Base-by-base conservation (phyloP, 2,329 filamentous ascomycete genomes). In the Diaporthe eres region DNA sequence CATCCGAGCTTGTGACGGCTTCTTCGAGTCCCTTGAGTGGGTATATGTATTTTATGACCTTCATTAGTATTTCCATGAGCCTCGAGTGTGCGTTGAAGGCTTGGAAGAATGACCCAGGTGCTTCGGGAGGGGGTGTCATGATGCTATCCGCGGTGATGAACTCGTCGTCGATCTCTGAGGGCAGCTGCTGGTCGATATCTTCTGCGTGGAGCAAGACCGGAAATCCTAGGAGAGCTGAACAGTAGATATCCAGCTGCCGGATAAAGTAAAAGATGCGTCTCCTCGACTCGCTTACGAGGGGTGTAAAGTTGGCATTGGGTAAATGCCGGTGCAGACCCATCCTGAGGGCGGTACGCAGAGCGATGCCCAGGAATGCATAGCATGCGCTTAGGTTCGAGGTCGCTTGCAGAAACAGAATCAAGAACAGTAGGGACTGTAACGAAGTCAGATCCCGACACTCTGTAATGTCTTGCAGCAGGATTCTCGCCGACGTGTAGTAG, bases 351-450 rank as follows among this genome's bases (percentile, higher is more conserved):
- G 93, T 93, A 70, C 94, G 90, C 67, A 96, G 86, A 2, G 94
- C 94, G 79, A 96, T 93, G 9, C 94, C 94, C 65, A 96, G 89
- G 79, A 95, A 95, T 0, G 94, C 91, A 83, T 96, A 96, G 81
- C 94, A 96, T 13, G 92, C 93, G 81, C 92, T 94, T 42, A 96
- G 85, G 81, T 95, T 94, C 13, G 94, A 94, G 2, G 94, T 94
- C 3, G 93, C 92, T 81, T 97, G 94, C 1, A 96, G 87, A 81
- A 96, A 97, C 3, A 96, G 86, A 67, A 95, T 93, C 89, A 95
- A 94, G 82, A 95, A 95, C 28, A 95, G 85, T 9, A 97, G 88
- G 2, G 93, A 91, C 82, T 97, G 94, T 12, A 96, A 85, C 1
- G 94, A 94, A 28, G 88, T 90, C 58, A 96, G 86, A 81, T 96